Percentiles rank a stretch among this genome's conserved stretches.
These are phyloP conservation scores for Metschnikowia bowlesiae DNA, from an alignment of 805 yeast genomes.

Conservation along the genomic window DNA sequence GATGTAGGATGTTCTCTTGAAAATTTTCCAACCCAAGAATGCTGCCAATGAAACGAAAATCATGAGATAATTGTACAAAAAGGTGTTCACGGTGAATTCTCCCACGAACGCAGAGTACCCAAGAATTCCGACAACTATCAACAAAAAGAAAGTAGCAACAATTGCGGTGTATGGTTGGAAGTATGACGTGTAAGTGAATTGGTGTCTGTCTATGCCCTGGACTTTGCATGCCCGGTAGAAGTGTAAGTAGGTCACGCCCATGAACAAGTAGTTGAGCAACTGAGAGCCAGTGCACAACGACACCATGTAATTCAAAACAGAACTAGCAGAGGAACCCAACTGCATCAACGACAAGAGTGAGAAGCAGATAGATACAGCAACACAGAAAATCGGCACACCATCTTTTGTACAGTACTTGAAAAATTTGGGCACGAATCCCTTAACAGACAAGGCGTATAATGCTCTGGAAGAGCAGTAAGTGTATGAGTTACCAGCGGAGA, in stretches of 20 bases:
- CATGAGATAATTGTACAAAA: slow-evolving; percentile 70
- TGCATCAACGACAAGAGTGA: slow-evolving; percentile 19
- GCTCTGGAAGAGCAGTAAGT: slow-evolving; percentile 20
- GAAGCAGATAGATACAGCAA: slow-evolving; percentile 16
- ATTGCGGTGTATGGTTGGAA: slow-evolving; percentile 38
- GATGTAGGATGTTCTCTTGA: slow-evolving; percentile 34
- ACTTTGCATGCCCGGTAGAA: slow-evolving; percentile 21
- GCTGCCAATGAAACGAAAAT: slow-evolving; percentile 44
- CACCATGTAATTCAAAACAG: slow-evolving; percentile 19
- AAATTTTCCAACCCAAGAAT: slow-evolving; percentile 33
- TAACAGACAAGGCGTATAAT: slow-evolving; percentile 16
- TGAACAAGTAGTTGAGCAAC: slow-evolving; percentile 18
- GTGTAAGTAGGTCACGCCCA: slow-evolving; percentile 18
- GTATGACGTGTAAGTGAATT: slow-evolving; percentile 41
- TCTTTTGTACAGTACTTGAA: slow-evolving; percentile 14
- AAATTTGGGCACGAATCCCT: slow-evolving; percentile 17
- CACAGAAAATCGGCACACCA: slow-evolving; percentile 20
- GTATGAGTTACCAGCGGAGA: slow-evolving; percentile 20
- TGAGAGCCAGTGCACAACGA: slow-evolving; percentile 21
- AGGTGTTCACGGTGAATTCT: slow-evolving; percentile 55
- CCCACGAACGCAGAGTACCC: slow-evolving; percentile 73
- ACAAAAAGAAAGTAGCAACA: slow-evolving; percentile 27
- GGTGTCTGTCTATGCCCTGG: slow-evolving; percentile 28
- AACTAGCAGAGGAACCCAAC: slow-evolving; percentile 14
- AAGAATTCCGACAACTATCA: slow-evolving; percentile 48